Conservation (phyloP, 768 basidiomycete species). For the Heimioporus sp. region DNA sequence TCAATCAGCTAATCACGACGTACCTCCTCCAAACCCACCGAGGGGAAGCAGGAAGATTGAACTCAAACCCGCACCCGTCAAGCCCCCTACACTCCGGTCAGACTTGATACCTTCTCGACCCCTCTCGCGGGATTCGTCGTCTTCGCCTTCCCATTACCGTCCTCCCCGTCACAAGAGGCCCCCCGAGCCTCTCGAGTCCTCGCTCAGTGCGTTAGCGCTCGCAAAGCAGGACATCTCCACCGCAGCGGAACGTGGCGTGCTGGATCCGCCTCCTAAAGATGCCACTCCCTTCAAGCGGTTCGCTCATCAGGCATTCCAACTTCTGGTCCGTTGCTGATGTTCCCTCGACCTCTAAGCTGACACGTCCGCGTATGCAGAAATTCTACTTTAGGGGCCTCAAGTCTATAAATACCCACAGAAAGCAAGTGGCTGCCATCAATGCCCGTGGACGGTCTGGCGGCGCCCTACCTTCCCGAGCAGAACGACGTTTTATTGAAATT, state of each 20-base stretch:
- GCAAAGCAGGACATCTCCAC: constrained; percentile 62
- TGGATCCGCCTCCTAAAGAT: constrained; percentile 60
- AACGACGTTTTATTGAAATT: constrained; percentile 65
- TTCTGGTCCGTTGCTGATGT: constrained; percentile 36
- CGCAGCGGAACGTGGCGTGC: constrained; percentile 66
- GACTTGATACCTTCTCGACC: constrained; percentile 16
- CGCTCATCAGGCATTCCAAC: constrained; percentile 46
- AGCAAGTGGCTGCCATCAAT: constrained; percentile 51
- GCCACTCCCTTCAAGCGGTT: constrained; percentile 56
- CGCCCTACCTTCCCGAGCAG: constrained; percentile 59
- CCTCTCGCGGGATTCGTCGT: constrained; percentile 24
- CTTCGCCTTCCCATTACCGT: constrained; percentile 25
- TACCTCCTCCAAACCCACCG: constrained; percentile 23
- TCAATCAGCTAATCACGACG: constrained; percentile 20
- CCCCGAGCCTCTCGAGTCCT: constrained; percentile 17
- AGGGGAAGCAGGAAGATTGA: constrained; percentile 51
- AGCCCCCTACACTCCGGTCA: constrained; percentile 32
- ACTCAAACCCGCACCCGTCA: constrained; percentile 63
- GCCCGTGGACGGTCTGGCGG: constrained; percentile 60
- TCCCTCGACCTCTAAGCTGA: background rate
- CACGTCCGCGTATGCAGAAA: constrained; percentile 46
- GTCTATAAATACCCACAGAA: constrained; percentile 62
- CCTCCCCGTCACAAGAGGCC: constrained; percentile 23
- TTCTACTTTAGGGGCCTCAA: constrained; percentile 81
- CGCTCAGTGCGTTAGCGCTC: constrained; percentile 41